Conservation (phyloP, 2,329 filamentous ascomycete species). For the Pseudohalonectria lignicola region DNA sequence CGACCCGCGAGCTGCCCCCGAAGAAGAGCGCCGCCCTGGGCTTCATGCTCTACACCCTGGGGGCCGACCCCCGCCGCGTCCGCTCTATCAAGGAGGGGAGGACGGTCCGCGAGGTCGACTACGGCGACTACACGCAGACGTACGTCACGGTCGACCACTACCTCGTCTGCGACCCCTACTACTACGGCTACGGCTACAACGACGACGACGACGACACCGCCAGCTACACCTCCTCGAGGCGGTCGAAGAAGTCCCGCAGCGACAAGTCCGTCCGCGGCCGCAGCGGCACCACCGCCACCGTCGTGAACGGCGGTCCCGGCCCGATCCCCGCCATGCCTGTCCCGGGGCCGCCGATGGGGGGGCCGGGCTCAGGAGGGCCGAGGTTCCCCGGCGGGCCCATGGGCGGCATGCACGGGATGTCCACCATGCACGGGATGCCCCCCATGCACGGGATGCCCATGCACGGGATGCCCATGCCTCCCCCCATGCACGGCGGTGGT, state of each 20-base stretch:
- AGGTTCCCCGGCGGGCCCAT: too few species aligned
- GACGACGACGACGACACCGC: conserved; percentile 1
- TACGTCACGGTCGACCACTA: conserved; percentile 2
- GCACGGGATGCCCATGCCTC: too few species aligned
- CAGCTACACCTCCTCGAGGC: not conserved
- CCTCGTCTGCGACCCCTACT: conserved; percentile 7
- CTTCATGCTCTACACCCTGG: conserved; percentile 7
- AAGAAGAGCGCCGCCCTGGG: conserved; percentile 4
- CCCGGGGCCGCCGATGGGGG: too few species aligned
- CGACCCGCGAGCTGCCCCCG: not conserved
- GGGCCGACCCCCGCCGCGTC: conserved; percentile 8
- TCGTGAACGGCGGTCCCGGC: not conserved
- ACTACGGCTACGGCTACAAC: conserved; percentile 2
- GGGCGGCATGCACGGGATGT: too few species aligned
- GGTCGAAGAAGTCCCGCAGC: too few species aligned
- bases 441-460: too few species aligned
- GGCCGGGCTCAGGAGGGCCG: too few species aligned
- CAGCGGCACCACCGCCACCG: not conserved
- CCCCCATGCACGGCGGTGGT: not conserved
- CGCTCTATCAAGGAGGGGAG: conserved; percentile 5
- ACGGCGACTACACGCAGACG: conserved; percentile 5
- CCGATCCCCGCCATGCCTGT: too few species aligned
- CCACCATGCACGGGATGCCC: too few species aligned
- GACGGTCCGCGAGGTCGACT: conserved; percentile 5
- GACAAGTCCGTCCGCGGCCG: too few species aligned